These are phyloP conservation scores for Mortierella sp. DNA, from an alignment of 371 early-diverging fungal genomes.

Conservation along the genomic window DNA sequence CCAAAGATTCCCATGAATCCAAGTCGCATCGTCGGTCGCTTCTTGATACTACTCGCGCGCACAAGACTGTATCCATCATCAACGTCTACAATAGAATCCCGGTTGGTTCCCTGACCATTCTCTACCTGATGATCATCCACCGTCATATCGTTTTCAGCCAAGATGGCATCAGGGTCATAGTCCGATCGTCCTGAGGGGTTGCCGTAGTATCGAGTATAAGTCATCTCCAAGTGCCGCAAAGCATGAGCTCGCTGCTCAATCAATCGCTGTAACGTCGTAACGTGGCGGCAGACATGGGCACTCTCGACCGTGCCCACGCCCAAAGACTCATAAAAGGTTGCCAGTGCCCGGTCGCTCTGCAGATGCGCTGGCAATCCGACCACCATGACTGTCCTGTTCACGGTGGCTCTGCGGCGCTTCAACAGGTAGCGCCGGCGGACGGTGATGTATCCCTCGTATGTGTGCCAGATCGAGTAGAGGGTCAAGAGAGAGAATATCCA, in stretches of 20 bases:
- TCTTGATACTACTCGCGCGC: constrained; percentile 8
- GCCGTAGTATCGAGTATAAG: constrained; percentile 56
- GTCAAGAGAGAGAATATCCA: constrained; percentile 75
- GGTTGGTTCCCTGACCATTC: neutral
- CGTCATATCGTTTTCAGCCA: constrained; percentile 36
- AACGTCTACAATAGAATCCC: neutral
- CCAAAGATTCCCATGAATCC: constrained; percentile 58
- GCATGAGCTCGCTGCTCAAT: constrained; percentile 56
- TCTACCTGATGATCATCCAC: constrained; percentile 9
- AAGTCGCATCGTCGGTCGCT: constrained; percentile 51
- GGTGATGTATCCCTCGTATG: constrained; percentile 73
- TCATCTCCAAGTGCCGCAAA: constrained; percentile 54
- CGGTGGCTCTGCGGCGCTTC: constrained; percentile 65
- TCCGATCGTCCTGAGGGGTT: constrained; percentile 49
- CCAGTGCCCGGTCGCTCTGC: constrained; percentile 65
- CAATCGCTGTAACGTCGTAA: constrained; percentile 57
- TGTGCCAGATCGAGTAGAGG: constrained; percentile 70
- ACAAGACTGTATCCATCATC: constrained; percentile 1
- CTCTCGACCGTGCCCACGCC: constrained; percentile 74
- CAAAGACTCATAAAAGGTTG: constrained; percentile 72
- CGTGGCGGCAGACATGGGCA: constrained; percentile 71
- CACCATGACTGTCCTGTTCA: constrained; percentile 71
- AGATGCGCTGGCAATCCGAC: constrained; percentile 69
- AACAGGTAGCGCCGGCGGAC: constrained; percentile 67
- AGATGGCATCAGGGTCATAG: constrained; percentile 51